phyloP scores from a whole-genome alignment of 257 asterid species.

The Capsicum rhomboideum region DNA sequence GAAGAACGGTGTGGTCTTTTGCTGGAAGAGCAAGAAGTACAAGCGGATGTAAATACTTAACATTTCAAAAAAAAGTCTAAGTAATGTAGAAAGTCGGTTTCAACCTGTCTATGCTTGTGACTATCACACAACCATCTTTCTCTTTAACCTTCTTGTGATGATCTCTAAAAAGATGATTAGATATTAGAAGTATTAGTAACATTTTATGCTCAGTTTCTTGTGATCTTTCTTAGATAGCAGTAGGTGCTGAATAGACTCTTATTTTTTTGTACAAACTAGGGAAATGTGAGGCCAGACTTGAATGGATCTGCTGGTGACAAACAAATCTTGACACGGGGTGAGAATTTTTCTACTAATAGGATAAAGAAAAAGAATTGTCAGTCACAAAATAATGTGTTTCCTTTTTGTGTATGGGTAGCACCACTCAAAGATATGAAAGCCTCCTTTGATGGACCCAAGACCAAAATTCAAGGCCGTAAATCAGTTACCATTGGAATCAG shows the following conservation, averaged over 20 bases:
- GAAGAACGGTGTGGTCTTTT: neutral
- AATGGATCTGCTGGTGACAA: conserved; percentile 23
- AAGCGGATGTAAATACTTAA: neutral
- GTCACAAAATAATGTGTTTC: neutral
- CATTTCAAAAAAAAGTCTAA: neutral
- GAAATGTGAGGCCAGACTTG: conserved; percentile 15
- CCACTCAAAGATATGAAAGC: conserved; percentile 25
- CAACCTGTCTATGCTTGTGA: neutral
- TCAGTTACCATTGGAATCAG: conserved; percentile 32
- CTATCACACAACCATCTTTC: neutral
- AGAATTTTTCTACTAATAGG: conserved; percentile 5
- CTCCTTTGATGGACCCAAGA: conserved; percentile 26
- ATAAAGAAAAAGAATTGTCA: neutral
- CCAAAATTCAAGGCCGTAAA: conserved; percentile 31
- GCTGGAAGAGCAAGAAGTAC: neutral
- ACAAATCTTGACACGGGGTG: conserved; percentile 41
- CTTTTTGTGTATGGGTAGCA: conserved; percentile 24
- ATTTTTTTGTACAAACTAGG: conserved; percentile 32
- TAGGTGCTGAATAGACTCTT: conserved; percentile 8
- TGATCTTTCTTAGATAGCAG: neutral
- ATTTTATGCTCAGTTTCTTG: neutral
- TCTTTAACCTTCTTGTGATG: neutral
- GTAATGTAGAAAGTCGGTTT: neutral
- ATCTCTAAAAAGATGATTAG: neutral
- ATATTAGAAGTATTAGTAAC: neutral